Percentiles rank a stretch among this genome's conserved stretches.
phyloP scores from a whole-genome alignment of 257 asterid species.

The Forsythia suspensa region DNA sequence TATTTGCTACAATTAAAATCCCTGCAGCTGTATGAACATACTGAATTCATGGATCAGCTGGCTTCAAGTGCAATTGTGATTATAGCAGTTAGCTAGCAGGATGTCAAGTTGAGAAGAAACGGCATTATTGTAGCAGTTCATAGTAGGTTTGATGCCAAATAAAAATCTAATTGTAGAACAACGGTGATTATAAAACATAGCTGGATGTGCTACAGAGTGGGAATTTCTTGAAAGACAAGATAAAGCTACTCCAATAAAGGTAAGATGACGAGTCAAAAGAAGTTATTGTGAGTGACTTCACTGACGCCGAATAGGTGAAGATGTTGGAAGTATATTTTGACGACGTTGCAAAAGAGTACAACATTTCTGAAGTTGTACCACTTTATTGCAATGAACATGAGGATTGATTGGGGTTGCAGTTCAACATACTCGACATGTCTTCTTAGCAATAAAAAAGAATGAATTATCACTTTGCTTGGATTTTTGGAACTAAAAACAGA shows the following conservation, averaged over 20 bases:
- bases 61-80: too few relatives aligned
- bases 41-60: not conserved
- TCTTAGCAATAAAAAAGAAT: constrained; percentile 1
- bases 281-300: not conserved
- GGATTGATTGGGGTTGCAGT: not conserved
- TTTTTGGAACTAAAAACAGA: not conserved
- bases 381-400: not conserved
- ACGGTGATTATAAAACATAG: not conserved
- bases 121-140: not conserved
- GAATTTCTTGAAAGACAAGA: not conserved
- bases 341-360: not conserved
- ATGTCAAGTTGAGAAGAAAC: too few relatives aligned
- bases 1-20: not conserved
- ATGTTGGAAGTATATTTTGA: not conserved
- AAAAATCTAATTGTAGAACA: too few relatives aligned
- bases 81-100: too few relatives aligned
- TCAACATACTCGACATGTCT: constrained; percentile 7
- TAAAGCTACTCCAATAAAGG: not conserved
- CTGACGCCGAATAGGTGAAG: not conserved
- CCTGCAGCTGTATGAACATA: not conserved
- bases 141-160: not conserved
- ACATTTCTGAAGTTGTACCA: too few relatives aligned
- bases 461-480: not conserved
- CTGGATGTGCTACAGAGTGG: not conserved
- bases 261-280: not conserved